These are phyloP conservation scores for Maudiozyma barnettii DNA, from an alignment of 805 yeast genomes.

Conservation along the genomic window DNA sequence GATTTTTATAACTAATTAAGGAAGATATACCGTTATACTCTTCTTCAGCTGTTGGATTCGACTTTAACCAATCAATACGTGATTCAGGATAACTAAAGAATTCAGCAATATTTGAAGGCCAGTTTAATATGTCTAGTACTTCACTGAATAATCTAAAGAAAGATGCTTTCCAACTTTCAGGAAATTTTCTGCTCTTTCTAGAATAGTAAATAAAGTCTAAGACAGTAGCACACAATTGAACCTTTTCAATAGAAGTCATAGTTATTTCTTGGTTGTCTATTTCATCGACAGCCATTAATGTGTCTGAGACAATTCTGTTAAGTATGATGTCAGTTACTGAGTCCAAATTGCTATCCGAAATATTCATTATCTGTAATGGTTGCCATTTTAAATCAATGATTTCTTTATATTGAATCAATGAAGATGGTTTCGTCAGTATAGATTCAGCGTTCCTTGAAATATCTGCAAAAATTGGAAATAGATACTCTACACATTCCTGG, in stretches of 20 bases:
- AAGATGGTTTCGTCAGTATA: too few relatives aligned
- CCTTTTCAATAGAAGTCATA: background rate
- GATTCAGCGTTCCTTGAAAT: constrained; percentile 3
- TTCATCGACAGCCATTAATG: constrained; percentile 1
- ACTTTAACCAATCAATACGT: constrained; percentile 24
- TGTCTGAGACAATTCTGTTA: constrained; percentile 13
- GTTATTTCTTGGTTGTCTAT: background rate
- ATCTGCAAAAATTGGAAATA: constrained; percentile 5
- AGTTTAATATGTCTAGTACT: constrained; percentile 14
- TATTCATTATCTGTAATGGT: too few relatives aligned
- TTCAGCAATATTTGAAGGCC: constrained; percentile 17
- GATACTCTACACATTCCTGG: constrained; percentile 10
- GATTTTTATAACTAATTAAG: constrained; percentile 25
- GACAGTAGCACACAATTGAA: constrained; percentile 10
- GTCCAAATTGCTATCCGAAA: constrained; percentile 3
- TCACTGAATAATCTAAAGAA: constrained; percentile 20
- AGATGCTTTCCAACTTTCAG: constrained; percentile 14
- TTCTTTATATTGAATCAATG: too few relatives aligned
- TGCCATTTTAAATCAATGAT: too few relatives aligned
- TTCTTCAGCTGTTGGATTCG: constrained; percentile 8
- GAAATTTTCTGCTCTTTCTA: constrained; percentile 9
- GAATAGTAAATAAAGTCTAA: constrained; percentile 23
- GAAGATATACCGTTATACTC: constrained; percentile 15
- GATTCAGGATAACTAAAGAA: constrained; percentile 27
- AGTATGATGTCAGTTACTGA: constrained; percentile 9